phyloP scores from a whole-genome alignment of 108 stramenopile species.

The Pseudonitzschia multistriata region DNA sequence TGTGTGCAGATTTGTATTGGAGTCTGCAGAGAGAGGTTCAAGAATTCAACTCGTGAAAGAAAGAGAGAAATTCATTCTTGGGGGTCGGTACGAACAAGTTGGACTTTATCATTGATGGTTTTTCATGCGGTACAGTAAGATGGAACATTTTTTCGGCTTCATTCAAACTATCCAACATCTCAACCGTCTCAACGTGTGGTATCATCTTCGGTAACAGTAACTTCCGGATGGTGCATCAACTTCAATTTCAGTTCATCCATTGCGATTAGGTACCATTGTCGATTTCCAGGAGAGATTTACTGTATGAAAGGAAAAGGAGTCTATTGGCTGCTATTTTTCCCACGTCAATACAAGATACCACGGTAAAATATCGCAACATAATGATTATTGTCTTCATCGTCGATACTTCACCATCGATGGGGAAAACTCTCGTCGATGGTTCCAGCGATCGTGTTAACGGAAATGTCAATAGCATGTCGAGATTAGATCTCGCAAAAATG shows the following conservation, averaged over 20 bases:
- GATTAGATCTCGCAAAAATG: conserved; percentile 82
- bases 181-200: no score
- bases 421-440: conserved; percentile 25
- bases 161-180: no score
- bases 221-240: background rate
- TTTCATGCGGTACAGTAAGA: no score
- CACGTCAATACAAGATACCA: background rate
- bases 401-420: conserved; percentile 80
- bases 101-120: no score
- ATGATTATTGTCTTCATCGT: conserved; percentile 85
- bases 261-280: background rate
- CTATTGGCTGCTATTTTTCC: background rate
- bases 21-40: no score
- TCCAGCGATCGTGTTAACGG: conserved; percentile 8
- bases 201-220: no score
- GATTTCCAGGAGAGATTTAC: background rate
- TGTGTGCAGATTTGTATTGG: no score
- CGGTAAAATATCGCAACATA: conserved; percentile 9
- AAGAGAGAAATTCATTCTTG: no score
- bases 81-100: no score
- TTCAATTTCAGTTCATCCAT: background rate
- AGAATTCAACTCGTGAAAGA: no score
- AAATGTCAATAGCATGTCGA: conserved; percentile 39
- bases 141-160: no score
- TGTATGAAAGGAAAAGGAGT: background rate